phyloP scores from a whole-genome alignment of 495 filamentous ascomycete species.

The Aspergillus wentii region DNA sequence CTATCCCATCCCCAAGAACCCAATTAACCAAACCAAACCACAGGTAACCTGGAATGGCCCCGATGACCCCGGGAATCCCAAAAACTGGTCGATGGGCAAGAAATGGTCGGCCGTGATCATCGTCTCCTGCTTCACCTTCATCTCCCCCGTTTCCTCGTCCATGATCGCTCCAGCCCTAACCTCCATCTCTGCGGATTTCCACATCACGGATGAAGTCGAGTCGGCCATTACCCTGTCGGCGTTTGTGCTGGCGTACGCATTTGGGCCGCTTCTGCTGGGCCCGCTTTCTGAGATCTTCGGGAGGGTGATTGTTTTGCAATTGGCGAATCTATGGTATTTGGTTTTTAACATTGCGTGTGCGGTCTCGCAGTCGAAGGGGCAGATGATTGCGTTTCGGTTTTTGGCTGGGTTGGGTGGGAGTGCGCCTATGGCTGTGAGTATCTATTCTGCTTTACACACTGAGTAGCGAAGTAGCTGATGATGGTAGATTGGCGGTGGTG shows the following conservation, averaged over 20 bases:
- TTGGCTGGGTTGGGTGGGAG: slow-evolving; percentile 54
- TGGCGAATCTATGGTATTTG: slow-evolving; percentile 62
- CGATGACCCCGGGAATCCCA: slow-evolving; percentile 54
- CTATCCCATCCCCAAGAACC: no score
- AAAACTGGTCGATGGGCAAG: slow-evolving; percentile 49
- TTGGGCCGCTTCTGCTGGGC: slow-evolving; percentile 64
- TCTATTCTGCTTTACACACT: no score
- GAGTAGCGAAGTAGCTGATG: no score
- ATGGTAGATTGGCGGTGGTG: slow-evolving; percentile 51
- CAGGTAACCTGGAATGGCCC: slow-evolving; percentile 53
- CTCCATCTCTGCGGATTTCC: slow-evolving; percentile 53
- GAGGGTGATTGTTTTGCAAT: slow-evolving; percentile 54
- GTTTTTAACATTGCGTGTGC: slow-evolving; percentile 55
- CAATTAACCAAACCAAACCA: no score
- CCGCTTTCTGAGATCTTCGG: slow-evolving; percentile 76
- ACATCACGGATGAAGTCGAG: slow-evolving; percentile 51
- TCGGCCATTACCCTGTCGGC: slow-evolving; percentile 60
- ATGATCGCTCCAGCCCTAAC: slow-evolving; percentile 68
- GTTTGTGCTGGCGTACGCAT: slow-evolving; percentile 71
- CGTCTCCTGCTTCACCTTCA: slow-evolving; percentile 62
- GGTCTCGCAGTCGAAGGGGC: slow-evolving; percentile 40
- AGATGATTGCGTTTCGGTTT: slow-evolving; percentile 54
- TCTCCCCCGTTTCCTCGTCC: slow-evolving; percentile 65
- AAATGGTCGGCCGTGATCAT: slow-evolving; percentile 62
- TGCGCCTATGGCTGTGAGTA: slow-evolving; percentile 47